Evolutionary conservation across 306 rosid species (phyloP).

Genomic region (Malus sylvestris): DNA sequence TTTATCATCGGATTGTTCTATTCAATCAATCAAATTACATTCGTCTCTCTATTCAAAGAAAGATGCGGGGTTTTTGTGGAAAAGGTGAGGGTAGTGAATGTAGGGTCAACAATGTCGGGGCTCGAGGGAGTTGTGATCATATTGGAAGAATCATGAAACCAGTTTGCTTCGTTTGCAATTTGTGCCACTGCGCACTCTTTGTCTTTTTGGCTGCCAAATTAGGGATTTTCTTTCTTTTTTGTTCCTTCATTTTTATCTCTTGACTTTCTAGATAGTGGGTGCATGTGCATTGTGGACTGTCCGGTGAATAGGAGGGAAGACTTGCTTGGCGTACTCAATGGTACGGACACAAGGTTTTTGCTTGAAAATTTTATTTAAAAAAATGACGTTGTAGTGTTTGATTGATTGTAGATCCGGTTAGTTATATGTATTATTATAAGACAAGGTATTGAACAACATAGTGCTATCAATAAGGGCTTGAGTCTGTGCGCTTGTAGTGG

Average conservation of each 20-base stretch:
- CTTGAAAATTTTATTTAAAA: not conserved
- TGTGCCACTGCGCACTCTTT: constrained; percentile 14
- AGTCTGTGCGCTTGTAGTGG: not conserved
- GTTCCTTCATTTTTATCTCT: not conserved
- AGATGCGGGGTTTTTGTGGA: not conserved
- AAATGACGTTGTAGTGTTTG: not conserved
- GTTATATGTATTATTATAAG: too few species aligned
- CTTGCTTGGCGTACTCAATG: not conserved
- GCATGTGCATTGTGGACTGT: not conserved
- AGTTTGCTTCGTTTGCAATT: constrained; percentile 55
- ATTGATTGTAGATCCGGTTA: not conserved
- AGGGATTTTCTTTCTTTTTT: not conserved
- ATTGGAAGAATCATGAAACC: constrained; percentile 11
- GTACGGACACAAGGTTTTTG: not conserved
- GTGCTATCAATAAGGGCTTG: too few species aligned
- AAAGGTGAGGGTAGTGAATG: not conserved
- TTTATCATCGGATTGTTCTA: too few species aligned
- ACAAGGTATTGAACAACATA: too few species aligned
- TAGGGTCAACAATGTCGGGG: constrained; percentile 35
- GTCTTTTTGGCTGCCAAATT: not conserved
- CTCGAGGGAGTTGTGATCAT: constrained; percentile 12
- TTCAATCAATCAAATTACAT: not conserved
- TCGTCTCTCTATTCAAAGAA: too few species aligned
- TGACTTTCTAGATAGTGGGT: not conserved
- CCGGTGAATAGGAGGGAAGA: not conserved